phyloP scores from a whole-genome alignment of 1,139 yeast species.

The Debaryomycetaceae sp. region DNA sequence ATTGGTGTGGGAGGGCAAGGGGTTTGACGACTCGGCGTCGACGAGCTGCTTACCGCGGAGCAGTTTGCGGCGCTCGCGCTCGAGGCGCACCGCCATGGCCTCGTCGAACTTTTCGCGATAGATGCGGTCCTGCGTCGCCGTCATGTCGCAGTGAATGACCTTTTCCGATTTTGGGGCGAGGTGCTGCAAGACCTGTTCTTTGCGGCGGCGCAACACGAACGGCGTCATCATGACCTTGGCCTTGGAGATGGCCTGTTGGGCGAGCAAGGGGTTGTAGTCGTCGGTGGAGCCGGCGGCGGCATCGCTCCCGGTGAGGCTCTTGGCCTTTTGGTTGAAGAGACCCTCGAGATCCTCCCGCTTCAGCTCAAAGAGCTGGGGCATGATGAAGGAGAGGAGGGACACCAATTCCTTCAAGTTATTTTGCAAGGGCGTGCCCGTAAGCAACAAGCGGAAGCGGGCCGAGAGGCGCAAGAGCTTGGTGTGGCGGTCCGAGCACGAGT shows the following conservation, averaged over 20 bases:
- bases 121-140: constrained; percentile 43
- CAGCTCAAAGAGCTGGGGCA: constrained; percentile 73
- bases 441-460: constrained; percentile 70
- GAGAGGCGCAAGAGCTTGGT: constrained; percentile 70
- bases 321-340: constrained; percentile 75
- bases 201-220: constrained; percentile 82
- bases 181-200: constrained; percentile 83
- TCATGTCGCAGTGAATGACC: constrained; percentile 55
- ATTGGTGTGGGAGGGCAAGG: constrained; percentile 36
- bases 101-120: constrained; percentile 48
- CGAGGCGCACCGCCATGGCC: constrained; percentile 34
- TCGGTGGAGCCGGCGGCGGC: constrained; percentile 9
- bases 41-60: constrained; percentile 26
- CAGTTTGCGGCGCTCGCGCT: constrained; percentile 39
- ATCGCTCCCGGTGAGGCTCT: constrained; percentile 26
- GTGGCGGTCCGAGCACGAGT: constrained; percentile 81
- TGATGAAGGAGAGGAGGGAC: constrained; percentile 78
- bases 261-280: constrained; percentile 63
- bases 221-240: constrained; percentile 99
- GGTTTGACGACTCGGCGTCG: constrained; percentile 22
- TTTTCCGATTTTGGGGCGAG: constrained; percentile 67
- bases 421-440: constrained; percentile 96
- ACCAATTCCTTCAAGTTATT: constrained; percentile 85
- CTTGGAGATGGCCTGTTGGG: constrained; percentile 82
- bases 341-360: constrained; percentile 75